Evolutionary conservation across 1,284 basidiomycete genomes (phyloP), one percentile per base, ranked within the genome.

Genomic region (Cystobasidium slooffiae): DNA sequence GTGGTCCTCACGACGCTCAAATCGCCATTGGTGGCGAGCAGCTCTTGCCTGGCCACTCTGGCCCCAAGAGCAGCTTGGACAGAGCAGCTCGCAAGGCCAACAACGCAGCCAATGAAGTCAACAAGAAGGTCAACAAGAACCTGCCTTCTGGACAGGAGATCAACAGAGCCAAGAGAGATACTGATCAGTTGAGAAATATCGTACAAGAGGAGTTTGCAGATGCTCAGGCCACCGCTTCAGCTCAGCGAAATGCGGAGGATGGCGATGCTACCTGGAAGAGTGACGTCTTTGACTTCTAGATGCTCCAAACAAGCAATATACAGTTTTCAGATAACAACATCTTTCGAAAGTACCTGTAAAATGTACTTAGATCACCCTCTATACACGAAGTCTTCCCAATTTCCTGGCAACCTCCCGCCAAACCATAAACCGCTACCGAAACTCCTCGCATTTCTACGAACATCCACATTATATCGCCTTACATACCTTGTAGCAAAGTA

Each of bases 11-110:
- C 77, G 80, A 84, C 58, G 78, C 84, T 49, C 82, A 84, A 69
- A 83, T 85, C 67, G 84, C 84, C 49, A 83, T 83, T 9, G 82
- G 83, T 69, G 83, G 83, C 77, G 70, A 73, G 43, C 77, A 83
- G 80, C 78, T 84, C 62, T 82, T 84, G 79, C 84, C 83, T 10
- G 81, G 82, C 63, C 79, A 82, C 75, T 81, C 82, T 6, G 81
- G 81, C 22, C 78, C 79, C 65, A 81, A 82, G 77, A 74, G 76
- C 22, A 80, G 81, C 75, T 75, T 82, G 56, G 76, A 80, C 39
- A 78, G 79, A 58, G 76, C 81, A 72, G 78, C 80, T 41, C 79
- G 78, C 22, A 78, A 79, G 61, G 81, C 79, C 14, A 72, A 78
- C 43, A 62, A 75, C 12, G 76, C 75, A 49, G 69, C 76, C 18